Evolutionary conservation across 108 stramenopile genomes (phyloP), one percentile per base, ranked within the genome.

Genomic region (Nannochloropsis granulata): DNA sequence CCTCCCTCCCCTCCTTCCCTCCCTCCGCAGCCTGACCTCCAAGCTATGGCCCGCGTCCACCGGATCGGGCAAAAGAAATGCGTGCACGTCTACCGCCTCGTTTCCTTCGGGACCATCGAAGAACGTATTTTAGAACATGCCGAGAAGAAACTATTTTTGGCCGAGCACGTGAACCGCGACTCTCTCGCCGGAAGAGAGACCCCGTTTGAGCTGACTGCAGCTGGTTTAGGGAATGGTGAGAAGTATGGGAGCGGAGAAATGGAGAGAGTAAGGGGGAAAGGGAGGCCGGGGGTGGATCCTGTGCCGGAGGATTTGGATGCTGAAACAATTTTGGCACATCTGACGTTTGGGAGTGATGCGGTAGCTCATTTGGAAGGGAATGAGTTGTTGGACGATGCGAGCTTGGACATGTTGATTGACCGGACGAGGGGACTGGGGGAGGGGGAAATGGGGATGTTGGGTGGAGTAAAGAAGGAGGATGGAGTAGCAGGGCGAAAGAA

Each of bases 21-120:
- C 0, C 45, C 45, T 10, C 11, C 16, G 16, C 56, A 71, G 56
- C 56, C 56, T 1, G 87, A 87, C 79, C 78, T 87, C 12, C 90
- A 91, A 80, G 90, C 90, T 13, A 91, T 91, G 90, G 90, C 86
- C 80, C 86, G 90, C n/a, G 90, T 89, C 19, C 90, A 91, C 78
- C 89, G 90, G 24, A 91, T 91, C 78, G 90, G 90, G 13, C 90
- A 91, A 79, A 82, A 24, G 45, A 89, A 87, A 82, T 44, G 85
- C 43, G 89, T 91, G 12, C 84, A 86, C 42, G 85, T 91, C 13
- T 85, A 86, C 24, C 45, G 89, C 16, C 82, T 91, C 45, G 84
- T 91, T 13, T 43, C 87, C 12, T 42, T 44, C 2, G 83, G 83
- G 81, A 87, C 43, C 23, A 81, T 91, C 34, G 90, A 91, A 43